phyloP scores from a whole-genome alignment of 768 basidiomycete genomes.

The Hygrocybe coccinea region DNA sequence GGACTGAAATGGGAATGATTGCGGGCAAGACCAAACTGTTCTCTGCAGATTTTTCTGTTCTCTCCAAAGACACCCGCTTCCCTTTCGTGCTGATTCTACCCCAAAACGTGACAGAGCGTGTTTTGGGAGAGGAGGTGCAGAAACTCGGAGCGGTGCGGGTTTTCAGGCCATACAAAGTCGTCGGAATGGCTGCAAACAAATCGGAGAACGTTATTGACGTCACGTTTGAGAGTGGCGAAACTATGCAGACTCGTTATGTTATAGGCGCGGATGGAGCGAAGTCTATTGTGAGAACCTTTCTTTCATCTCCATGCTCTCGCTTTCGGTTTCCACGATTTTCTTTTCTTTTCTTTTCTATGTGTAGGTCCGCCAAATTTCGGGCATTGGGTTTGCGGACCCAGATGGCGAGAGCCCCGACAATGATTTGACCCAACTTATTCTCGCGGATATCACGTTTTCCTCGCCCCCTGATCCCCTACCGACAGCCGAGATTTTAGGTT shows the following conservation, averaged over 20 bases:
- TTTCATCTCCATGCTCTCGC: too few relatives aligned
- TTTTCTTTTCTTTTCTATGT: too few relatives aligned
- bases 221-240: constrained; percentile 42
- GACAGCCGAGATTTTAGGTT: constrained; percentile 16
- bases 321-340: not conserved
- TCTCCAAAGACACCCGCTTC: constrained; percentile 39
- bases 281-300: constrained; percentile 38
- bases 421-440: constrained; percentile 36
- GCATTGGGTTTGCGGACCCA: constrained; percentile 44
- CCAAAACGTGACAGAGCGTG: constrained; percentile 41
- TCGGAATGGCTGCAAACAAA: constrained; percentile 31
- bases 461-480: constrained; percentile 21
- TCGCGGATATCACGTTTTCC: constrained; percentile 44
- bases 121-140: constrained; percentile 33
- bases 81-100: constrained; percentile 42
- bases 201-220: constrained; percentile 30
- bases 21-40: constrained; percentile 29
- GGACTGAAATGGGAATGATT: constrained; percentile 20
- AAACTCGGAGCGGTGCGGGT: constrained; percentile 31
- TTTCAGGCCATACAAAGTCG: constrained; percentile 36
- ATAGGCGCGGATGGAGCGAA: constrained; percentile 49
- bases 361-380: constrained; percentile 41
- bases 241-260: constrained; percentile 42
- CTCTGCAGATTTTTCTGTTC: constrained; percentile 27
- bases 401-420: constrained; percentile 22